Percentiles rank a stretch among this genome's conserved stretches.
Conservation (phyloP, 768 basidiomycete genomes). For the Megacollybia marginata region DNA sequence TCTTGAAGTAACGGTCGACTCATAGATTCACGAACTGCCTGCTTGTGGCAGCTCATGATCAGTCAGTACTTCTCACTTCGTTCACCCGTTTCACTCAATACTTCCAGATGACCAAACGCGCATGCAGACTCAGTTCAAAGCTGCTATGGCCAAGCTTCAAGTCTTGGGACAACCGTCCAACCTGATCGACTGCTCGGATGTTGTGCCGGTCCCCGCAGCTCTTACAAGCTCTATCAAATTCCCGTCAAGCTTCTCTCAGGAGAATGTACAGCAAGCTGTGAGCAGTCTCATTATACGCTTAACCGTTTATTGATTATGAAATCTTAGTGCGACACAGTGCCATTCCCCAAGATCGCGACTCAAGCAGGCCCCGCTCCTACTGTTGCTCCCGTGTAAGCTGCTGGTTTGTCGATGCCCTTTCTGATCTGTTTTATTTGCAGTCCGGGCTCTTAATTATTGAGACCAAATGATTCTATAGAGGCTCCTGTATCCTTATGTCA, state of each 20-base stretch:
- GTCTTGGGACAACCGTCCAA: slow-evolving; percentile 30
- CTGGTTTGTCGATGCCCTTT: neutral
- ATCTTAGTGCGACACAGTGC: slow-evolving; percentile 21
- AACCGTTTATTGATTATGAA: slow-evolving; percentile 13
- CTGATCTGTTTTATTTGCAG: too few relatives aligned
- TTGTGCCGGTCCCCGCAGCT: slow-evolving; percentile 27
- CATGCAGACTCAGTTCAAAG: slow-evolving; percentile 27
- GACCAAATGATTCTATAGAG: too few relatives aligned
- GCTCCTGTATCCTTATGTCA: too few relatives aligned
- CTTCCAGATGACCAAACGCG: slow-evolving; percentile 21
- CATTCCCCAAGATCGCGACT: slow-evolving; percentile 26
- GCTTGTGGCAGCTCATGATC: slow-evolving; percentile 38
- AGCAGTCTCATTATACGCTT: neutral
- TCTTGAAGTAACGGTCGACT: neutral
- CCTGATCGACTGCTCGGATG: slow-evolving; percentile 37
- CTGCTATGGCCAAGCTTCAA: slow-evolving; percentile 37
- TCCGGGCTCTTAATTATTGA: too few relatives aligned
- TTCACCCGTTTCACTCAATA: neutral
- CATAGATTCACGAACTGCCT: slow-evolving; percentile 34
- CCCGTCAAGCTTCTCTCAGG: slow-evolving; percentile 21
- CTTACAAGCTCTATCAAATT: slow-evolving; percentile 20
- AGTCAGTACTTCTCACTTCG: neutral
- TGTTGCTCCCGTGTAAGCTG: slow-evolving; percentile 23
- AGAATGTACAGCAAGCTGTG: slow-evolving; percentile 24
- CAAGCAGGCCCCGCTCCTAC: slow-evolving; percentile 20